Evolutionary conservation across 345 rosid species (phyloP).

Genomic region (Citrus unshiu): DNA sequence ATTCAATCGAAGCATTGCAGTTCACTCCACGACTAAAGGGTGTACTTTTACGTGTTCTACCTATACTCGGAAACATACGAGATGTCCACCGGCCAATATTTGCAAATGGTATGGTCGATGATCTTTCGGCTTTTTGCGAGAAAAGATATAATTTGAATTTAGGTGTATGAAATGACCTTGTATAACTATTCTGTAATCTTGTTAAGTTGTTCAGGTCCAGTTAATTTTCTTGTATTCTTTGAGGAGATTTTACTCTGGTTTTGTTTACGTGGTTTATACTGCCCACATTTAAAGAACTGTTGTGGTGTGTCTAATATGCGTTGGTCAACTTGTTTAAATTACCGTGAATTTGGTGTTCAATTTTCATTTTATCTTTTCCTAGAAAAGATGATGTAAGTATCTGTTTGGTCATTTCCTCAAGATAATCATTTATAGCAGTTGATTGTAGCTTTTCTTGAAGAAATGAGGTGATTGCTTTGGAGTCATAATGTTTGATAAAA

Average conservation of each 20-base stretch:
- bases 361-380: background rate
- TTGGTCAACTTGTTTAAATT: background rate
- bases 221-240: background rate
- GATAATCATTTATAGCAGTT: background rate
- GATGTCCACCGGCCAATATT: conserved; percentile 85
- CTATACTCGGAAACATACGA: conserved; percentile 87
- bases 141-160: background rate
- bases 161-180: conserved; percentile 10
- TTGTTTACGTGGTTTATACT: background rate
- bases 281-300: background rate
- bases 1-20: conserved; percentile 76
- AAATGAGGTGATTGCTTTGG: background rate
- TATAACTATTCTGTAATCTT: background rate
- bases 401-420: background rate
- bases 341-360: background rate
- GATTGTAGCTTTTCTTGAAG: background rate
- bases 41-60: conserved; percentile 79
- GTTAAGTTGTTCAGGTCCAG: background rate
- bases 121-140: conserved; percentile 8
- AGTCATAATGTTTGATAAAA: background rate
- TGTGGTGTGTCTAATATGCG: background rate
- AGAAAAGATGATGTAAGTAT: background rate
- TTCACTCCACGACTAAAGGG: conserved; percentile 90
- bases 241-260: background rate
- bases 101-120: conserved; percentile 68